Percentiles rank a stretch among this genome's conserved stretches.
Evolutionary conservation across 805 yeast species (phyloP).

Genomic region (Grigorovia humatica): DNA sequence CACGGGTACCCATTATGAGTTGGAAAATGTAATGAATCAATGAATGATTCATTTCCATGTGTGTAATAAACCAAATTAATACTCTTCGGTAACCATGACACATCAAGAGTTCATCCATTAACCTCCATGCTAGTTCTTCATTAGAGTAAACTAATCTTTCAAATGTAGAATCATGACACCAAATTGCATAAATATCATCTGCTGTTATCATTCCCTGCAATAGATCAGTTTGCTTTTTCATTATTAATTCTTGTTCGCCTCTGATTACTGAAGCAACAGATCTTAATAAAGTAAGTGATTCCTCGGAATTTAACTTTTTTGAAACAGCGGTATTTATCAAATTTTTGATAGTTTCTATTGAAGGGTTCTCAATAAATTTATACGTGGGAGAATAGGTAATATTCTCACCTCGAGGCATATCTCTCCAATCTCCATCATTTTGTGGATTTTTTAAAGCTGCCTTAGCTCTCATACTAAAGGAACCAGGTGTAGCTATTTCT

Average conservation of each 20-base stretch:
- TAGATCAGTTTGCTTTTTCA: background rate
- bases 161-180: slow-evolving; percentile 37
- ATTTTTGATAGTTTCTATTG: slow-evolving; percentile 6
- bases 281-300: slow-evolving; percentile 12
- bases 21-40: slow-evolving; percentile 56
- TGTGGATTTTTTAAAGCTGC: slow-evolving; percentile 42
- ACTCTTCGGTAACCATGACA: slow-evolving; percentile 52
- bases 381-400: slow-evolving; percentile 24
- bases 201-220: slow-evolving; percentile 29
- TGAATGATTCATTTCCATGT: slow-evolving; percentile 43
- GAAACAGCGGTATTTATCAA: slow-evolving; percentile 15
- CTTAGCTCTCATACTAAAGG: slow-evolving; percentile 1
- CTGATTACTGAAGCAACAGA: slow-evolving; percentile 47
- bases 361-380: slow-evolving; percentile 12
- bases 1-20: slow-evolving; percentile 47
- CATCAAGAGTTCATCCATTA: slow-evolving; percentile 66
- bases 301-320: slow-evolving; percentile 10
- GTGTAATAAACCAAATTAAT: slow-evolving; percentile 59
- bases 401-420: slow-evolving; percentile 54
- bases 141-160: slow-evolving; percentile 43
- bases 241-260: slow-evolving; percentile 30
- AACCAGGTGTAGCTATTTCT: background rate
- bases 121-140: slow-evolving; percentile 41
- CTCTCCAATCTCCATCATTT: slow-evolving; percentile 62
- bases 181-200: slow-evolving; percentile 39